These are phyloP conservation scores for Malus hybrid DNA, from an alignment of 331 rosid genomes.

Conservation along the genomic window DNA sequence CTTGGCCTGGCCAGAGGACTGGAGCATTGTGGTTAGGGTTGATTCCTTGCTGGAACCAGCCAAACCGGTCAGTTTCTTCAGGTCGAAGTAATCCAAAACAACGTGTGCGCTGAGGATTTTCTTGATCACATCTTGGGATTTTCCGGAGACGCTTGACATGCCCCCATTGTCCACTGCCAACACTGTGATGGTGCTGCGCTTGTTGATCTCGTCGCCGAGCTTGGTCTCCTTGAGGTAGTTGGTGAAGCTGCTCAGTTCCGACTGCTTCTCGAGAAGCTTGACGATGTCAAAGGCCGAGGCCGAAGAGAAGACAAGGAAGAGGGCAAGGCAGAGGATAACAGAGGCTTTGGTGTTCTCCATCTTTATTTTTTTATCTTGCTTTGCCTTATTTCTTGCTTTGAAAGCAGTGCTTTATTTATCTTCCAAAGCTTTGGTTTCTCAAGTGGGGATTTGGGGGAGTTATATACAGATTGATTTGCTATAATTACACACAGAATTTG, in stretches of 20 bases:
- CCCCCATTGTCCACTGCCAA: conserved; percentile 35
- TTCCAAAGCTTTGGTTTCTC: conserved; percentile 23
- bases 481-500: background rate
- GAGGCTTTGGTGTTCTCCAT: conserved; percentile 41
- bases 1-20: conserved; percentile 35
- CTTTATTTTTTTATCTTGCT: background rate
- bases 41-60: background rate
- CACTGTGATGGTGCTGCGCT: conserved; percentile 40
- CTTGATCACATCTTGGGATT: conserved; percentile 26
- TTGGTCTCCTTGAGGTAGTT: conserved; percentile 40
- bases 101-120: conserved; percentile 41
- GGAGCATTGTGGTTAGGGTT: conserved; percentile 33
- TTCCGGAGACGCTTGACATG: conserved; percentile 19
- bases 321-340: conserved; percentile 21
- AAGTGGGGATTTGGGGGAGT: background rate
- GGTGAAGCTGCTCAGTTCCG: conserved; percentile 28
- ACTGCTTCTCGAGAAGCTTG: conserved; percentile 12
- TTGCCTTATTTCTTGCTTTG: background rate
- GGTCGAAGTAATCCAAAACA: conserved; percentile 38
- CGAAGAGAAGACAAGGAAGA: conserved; percentile 16
- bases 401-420: background rate
- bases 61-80: conserved; percentile 13
- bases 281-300: conserved; percentile 44
- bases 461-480: background rate
- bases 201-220: conserved; percentile 47